A percentile compares a stretch with the other conserved stretches of the same genome.
Conservation (phyloP, 2,329 filamentous ascomycete species). For the Ophiocordyceps camponoti-saundersi region DNA sequence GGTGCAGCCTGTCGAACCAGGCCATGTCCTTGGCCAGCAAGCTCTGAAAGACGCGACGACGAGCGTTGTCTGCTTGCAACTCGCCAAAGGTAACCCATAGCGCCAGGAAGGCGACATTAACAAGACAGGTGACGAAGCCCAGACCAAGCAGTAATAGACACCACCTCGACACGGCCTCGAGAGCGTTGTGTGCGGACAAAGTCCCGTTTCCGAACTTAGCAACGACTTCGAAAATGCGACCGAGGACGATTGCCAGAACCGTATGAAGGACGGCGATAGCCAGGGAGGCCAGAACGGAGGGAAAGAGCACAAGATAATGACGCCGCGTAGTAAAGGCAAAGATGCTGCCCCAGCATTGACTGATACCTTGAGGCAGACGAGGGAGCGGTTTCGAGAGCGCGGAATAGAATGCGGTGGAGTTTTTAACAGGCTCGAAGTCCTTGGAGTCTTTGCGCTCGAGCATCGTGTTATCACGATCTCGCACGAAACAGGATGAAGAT, state of each 20-base stretch:
- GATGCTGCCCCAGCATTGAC: conserved; percentile 27
- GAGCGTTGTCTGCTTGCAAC: conserved; percentile 51
- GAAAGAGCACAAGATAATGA: conserved; percentile 36
- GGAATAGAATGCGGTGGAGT: neutral
- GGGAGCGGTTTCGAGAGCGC: neutral
- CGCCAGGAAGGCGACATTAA: conserved; percentile 49
- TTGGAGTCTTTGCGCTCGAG: neutral
- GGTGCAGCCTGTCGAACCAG: conserved; percentile 64
- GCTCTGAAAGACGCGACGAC: conserved; percentile 46
- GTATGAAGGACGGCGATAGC: conserved; percentile 47
- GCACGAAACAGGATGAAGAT: neutral
- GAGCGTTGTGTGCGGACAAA: conserved; percentile 30
- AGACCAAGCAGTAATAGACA: conserved; percentile 46
- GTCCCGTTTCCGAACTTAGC: conserved; percentile 43
- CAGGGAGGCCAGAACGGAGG: conserved; percentile 38
- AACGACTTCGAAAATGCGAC: conserved; percentile 57
- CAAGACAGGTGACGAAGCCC: conserved; percentile 47
- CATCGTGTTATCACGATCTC: neutral
- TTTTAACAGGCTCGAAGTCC: neutral
- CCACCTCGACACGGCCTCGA: conserved; percentile 38
- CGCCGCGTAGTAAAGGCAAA: conserved; percentile 55
- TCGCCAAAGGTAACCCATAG: conserved; percentile 70
- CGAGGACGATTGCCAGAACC: conserved; percentile 51
- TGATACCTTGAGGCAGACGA: neutral
- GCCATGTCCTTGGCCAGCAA: conserved; percentile 57